Evolutionary conservation across 176 grass and related monocot species (phyloP), one percentile per base, ranked within the genome.

Genomic region (Carex cristatella): DNA sequence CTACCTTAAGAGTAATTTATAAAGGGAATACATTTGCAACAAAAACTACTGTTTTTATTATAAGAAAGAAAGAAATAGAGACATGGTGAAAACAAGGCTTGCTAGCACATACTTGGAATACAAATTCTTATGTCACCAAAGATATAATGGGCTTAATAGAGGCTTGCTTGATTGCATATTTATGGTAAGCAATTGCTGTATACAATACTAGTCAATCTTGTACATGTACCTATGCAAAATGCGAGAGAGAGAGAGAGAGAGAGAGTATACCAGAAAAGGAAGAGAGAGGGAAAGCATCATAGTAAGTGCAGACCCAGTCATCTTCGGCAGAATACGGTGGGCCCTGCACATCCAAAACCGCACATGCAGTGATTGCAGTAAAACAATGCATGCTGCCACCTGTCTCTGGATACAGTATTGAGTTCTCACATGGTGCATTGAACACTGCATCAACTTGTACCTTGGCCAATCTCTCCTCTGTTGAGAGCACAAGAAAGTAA

Each of bases 371-470:
- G 19, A 63, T 31, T 10, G 88, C 90, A 5, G 88, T 92, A 81
- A 94, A 92, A 62, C 90, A 80, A 75, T 92, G 92, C 81, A 94
- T 84, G 69, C 90, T 94, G 2, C 92, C 92, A 65, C 92, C 89
- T 18, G 38, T 66, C 61, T 91, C 90, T n/a, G 92, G 92, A 77
- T 92, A 94, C 28, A 94, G 65, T 14, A 94, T 89, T 12, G 85
- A 71, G 11, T 88, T 90, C 15, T 76, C 78, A 1, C 88, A 92
- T 8, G 88, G 71, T 4, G 68, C 88, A 11, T 71, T 84, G 2
- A 92, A 85, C 10, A 82, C 60, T 5, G 40, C 63, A 53, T 94
- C 90, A 0, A 79, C 88, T 38, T 88, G 58, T 49, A 90, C 84
- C 90, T 90, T 92, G 7, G 92, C 92, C 84, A 90, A 69, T 2